A percentile compares a stretch with the other conserved stretches of the same genome.
Evolutionary conservation across 148 eudicot species (phyloP).

Genomic region (Persicaria tinctoria): DNA sequence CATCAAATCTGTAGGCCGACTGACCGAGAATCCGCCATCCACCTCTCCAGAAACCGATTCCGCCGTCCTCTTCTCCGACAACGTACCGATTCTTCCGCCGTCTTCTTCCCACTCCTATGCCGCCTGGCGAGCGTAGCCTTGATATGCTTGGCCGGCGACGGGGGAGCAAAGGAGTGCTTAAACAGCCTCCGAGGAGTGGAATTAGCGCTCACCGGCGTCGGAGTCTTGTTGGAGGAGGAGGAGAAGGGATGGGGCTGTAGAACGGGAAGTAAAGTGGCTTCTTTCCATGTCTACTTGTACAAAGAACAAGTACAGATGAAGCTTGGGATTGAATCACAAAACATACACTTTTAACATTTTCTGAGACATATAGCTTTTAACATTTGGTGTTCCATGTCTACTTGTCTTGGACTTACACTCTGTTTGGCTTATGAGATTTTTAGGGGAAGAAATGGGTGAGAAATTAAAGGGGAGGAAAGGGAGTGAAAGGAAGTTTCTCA

Average conservation of each 20-base stretch:
- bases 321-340: no score
- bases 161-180: conserved; percentile 38
- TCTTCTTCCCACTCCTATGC: conserved; percentile 25
- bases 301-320: no score
- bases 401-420: no score
- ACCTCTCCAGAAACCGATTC: conserved; percentile 17
- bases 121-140: conserved; percentile 34
- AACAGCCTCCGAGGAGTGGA: conserved; percentile 33
- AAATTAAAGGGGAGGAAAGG: no score
- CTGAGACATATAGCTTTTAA: no score
- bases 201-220: conserved; percentile 23
- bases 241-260: conserved; percentile 30
- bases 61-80: conserved; percentile 17
- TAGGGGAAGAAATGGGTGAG: no score
- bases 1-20: no score
- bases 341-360: no score
- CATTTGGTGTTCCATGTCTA: no score
- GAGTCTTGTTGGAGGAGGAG: conserved; percentile 11
- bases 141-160: conserved; percentile 63
- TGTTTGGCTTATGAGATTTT: no score
- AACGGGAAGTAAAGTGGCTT: conserved; percentile 38
- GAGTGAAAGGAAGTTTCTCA: no score
- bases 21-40: conserved; percentile 17
- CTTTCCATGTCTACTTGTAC: neutral
- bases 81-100: conserved; percentile 4